Percentiles rank a stretch among this genome's conserved stretches.
phyloP scores from a whole-genome alignment of 2,329 filamentous ascomycete species.

The Xylogone sp. region DNA sequence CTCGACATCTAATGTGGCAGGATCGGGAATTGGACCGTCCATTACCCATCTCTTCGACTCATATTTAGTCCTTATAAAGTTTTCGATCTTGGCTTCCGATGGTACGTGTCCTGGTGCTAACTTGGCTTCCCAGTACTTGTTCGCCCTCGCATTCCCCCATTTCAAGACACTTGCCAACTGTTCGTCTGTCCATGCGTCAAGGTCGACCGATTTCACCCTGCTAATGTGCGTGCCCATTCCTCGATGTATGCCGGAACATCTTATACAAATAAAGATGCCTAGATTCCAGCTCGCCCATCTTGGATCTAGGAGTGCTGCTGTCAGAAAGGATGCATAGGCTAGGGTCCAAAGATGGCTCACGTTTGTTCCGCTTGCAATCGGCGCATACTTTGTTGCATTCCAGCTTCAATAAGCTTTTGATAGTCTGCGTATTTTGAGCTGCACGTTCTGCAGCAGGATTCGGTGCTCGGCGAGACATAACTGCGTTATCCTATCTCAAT shows the following conservation, averaged over 20 bases:
- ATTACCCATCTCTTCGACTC: slow-evolving; percentile 99
- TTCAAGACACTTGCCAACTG: slow-evolving; percentile 89
- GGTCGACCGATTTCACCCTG: slow-evolving; percentile 94
- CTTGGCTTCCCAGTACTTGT: slow-evolving; percentile 99
- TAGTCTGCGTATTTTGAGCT: slow-evolving; percentile 87
- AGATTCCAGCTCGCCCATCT: slow-evolving; percentile 99
- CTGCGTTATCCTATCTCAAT: slow-evolving; percentile 13
- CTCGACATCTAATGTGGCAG: slow-evolving; percentile 77
- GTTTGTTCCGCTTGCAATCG: slow-evolving; percentile 98
- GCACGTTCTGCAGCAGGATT: slow-evolving; percentile 82
- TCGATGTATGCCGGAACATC: slow-evolving; percentile 96
- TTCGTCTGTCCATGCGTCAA: slow-evolving; percentile 98
- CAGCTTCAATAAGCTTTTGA: slow-evolving; percentile 92
- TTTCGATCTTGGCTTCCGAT: slow-evolving; percentile 97
- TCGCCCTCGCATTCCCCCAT: slow-evolving; percentile 95
- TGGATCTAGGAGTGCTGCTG: slow-evolving; percentile 61
- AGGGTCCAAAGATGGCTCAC: slow-evolving; percentile 45
- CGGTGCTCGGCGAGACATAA: slow-evolving; percentile 74
- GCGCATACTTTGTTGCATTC: slow-evolving; percentile 96
- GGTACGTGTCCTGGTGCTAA: slow-evolving; percentile 86
- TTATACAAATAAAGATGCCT: slow-evolving; percentile 95
- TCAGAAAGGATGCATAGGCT: neutral
- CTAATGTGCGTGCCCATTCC: slow-evolving; percentile 99
- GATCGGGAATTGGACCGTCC: slow-evolving; percentile 92
- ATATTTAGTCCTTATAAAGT: slow-evolving; percentile 99